Evolutionary conservation across 257 asterid species (phyloP).

Genomic region (Petrea volubilis): DNA sequence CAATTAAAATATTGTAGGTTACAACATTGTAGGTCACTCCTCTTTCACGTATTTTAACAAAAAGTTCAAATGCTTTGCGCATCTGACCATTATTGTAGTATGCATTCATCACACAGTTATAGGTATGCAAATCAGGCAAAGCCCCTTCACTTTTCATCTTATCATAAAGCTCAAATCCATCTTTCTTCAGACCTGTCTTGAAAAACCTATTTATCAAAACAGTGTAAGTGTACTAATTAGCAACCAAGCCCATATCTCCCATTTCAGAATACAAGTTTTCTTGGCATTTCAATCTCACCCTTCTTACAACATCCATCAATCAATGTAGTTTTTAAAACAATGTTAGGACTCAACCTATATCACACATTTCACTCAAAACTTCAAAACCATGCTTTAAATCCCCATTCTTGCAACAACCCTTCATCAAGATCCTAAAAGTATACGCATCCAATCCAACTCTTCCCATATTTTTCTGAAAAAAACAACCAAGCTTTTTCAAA

Average conservation of each 20-base stretch:
- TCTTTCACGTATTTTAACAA: constrained; percentile 60
- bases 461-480: constrained; percentile 43
- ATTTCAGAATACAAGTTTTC: constrained; percentile 45
- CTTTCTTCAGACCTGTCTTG: constrained; percentile 50
- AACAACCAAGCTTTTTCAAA: constrained; percentile 47
- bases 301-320: constrained; percentile 69
- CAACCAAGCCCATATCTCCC: constrained; percentile 51
- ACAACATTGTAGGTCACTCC: constrained; percentile 61
- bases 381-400: constrained; percentile 52
- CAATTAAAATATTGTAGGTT: constrained; percentile 65
- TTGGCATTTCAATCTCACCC: constrained; percentile 56
- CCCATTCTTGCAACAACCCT: constrained; percentile 65
- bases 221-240: constrained; percentile 71
- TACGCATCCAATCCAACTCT: constrained; percentile 45
- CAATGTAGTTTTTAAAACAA: constrained; percentile 67
- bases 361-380: constrained; percentile 37
- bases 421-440: constrained; percentile 74
- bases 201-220: constrained; percentile 64
- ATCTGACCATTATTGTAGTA: constrained; percentile 46
- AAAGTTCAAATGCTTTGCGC: constrained; percentile 45
- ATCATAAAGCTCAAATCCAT: constrained; percentile 66
- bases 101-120: constrained; percentile 50
- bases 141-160: constrained; percentile 60
- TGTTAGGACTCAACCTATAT: constrained; percentile 57
- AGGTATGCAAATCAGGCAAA: constrained; percentile 60